Evolutionary conservation across 305 asterid species (phyloP).

Genomic region (Fraxinus dipetala): DNA sequence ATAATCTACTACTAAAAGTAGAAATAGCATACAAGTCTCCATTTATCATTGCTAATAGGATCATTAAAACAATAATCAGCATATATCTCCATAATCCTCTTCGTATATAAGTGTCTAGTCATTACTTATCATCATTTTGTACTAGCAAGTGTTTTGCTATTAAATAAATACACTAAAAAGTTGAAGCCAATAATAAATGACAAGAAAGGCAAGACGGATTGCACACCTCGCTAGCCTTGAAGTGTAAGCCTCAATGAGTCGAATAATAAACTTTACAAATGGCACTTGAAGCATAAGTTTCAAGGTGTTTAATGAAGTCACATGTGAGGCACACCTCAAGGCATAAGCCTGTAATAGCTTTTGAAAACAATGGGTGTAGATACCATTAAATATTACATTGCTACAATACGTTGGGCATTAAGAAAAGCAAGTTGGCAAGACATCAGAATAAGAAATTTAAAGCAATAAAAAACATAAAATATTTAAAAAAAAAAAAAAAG

Average conservation of each 20-base stretch:
- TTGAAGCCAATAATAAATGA: background rate
- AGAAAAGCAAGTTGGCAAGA: background rate
- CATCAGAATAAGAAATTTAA: background rate
- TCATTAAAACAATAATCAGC: background rate
- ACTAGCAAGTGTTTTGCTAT: background rate
- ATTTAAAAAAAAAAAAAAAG: background rate
- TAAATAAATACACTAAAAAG: background rate
- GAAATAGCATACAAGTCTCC: background rate
- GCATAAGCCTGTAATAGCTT: background rate
- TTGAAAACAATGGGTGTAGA: background rate
- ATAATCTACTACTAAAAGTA: background rate
- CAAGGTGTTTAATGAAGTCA: background rate
- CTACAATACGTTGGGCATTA: background rate
- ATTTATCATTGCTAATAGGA: background rate
- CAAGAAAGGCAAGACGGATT: background rate
- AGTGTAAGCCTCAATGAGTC: background rate
- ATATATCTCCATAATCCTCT: background rate
- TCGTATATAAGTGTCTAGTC: background rate
- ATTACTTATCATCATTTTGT: background rate
- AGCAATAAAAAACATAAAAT: background rate
- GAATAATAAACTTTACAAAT: background rate
- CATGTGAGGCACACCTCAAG: background rate
- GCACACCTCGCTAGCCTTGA: background rate
- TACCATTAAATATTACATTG: background rate
- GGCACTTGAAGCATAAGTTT: background rate